These are phyloP conservation scores for Anastatica hierochuntica DNA, from an alignment of 345 rosid genomes.

Conservation along the genomic window DNA sequence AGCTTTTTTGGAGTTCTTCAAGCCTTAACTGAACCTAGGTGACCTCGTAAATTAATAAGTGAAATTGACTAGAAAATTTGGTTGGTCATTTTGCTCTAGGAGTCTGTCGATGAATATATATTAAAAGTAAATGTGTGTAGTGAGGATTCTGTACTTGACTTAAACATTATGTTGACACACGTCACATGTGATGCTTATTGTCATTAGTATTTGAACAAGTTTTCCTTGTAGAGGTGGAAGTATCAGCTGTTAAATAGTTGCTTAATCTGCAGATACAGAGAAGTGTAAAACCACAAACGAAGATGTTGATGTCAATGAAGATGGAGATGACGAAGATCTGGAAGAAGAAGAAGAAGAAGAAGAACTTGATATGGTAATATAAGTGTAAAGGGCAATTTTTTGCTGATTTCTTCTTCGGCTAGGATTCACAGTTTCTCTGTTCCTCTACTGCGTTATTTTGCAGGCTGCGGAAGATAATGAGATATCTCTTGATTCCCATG, in stretches of 20 bases:
- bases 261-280: conserved; percentile 28
- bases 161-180: too few relatives aligned
- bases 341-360: conserved; percentile 29
- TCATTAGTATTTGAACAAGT: background rate
- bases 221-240: too few relatives aligned
- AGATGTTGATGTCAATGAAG: conserved; percentile 37
- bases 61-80: too few relatives aligned
- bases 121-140: too few relatives aligned
- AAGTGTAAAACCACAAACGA: conserved; percentile 25
- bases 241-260: background rate
- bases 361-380: conserved; percentile 54
- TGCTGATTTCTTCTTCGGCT: background rate
- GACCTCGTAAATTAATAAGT: too few relatives aligned
- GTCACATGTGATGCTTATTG: conserved; percentile 4
- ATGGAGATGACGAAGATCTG: conserved; percentile 59
- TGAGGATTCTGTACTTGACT: background rate
- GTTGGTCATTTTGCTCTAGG: too few relatives aligned
- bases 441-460: conserved; percentile 16
- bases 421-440: background rate
- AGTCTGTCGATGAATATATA: too few relatives aligned
- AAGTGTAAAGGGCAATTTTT: too few relatives aligned
- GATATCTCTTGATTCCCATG: conserved; percentile 39
- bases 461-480: conserved; percentile 57
- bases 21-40: too few relatives aligned
- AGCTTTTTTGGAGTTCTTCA: too few relatives aligned